Base-by-base conservation (phyloP, 768 basidiomycete species). In the Termitomyces sp. region DNA sequence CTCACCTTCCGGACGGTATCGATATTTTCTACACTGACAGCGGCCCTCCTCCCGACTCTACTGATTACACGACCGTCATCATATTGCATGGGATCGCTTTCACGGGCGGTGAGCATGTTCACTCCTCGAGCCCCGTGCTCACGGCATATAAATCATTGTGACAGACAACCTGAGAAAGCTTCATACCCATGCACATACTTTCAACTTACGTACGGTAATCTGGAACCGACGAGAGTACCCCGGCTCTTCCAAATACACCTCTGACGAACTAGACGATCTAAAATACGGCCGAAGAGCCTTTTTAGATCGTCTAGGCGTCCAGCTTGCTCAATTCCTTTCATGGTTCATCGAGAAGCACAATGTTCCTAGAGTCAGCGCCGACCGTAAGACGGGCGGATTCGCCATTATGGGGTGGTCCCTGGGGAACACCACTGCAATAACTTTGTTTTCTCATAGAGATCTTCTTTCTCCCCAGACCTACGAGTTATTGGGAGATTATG, bases 401-500 rank as follows among this genome's bases (percentile, higher is more conserved):
- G 68, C 71, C 5, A 44, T 78, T 13, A 58, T 76, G 65, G 78
- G 77, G 18, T 80, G 78, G 78, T 77, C 77, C 11, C 63, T 73
- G 40, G 79, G 78, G 0, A 66, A 58, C 20, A 62, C 69, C n/a
- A 69, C 69, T 4, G 51, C 65, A 4, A 66, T 76, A 32, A 38
- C 74, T 22, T 52, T 78, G 8, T 67, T 78, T 22, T 68, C 66
- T 0, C 61, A 72, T 40, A 66, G 65, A 1, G 35, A 56, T 2
- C 53, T 69, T 24, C 60, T 79, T 33, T 55, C 68, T 1, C 13
- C 45, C n/a, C 67, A 65, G 28, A 8, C 65, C 2, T 70, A 73
- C 46, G 55, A 62, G 18, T 33, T 63, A 2, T 52, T 79, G 4
- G 70, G 69, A 61, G 64, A 64, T 13, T 76, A 78, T 62, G 28